Conservation (phyloP, 371 early-diverging fungal species). For the Umbelopsis sp. region DNA sequence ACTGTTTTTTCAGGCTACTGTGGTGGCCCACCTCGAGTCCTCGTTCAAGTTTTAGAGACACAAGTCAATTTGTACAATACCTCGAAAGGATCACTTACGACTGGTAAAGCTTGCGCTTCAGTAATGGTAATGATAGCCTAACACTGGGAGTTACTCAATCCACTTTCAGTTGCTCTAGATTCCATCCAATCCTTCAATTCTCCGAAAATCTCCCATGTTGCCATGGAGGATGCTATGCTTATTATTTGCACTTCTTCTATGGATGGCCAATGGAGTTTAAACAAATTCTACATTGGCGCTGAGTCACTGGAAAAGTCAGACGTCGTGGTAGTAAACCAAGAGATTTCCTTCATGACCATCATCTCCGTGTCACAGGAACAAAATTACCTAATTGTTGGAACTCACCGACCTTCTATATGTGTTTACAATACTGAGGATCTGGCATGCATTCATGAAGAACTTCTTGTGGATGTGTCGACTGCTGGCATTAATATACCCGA, state of each 20-base stretch:
- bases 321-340: background rate
- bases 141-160: background rate
- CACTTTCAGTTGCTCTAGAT: background rate
- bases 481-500: constrained; percentile 6
- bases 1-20: background rate
- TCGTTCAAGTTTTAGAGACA: background rate
- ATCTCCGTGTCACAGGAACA: background rate
- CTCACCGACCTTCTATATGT: background rate
- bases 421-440: background rate
- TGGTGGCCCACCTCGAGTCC: background rate
- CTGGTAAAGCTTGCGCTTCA: background rate
- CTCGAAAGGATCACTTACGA: background rate
- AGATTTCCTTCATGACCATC: background rate
- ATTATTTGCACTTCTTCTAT: background rate
- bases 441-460: background rate
- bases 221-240: background rate
- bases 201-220: background rate
- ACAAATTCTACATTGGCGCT: background rate
- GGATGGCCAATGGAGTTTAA: background rate
- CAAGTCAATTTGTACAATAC: background rate
- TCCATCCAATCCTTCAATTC: background rate
- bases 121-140: background rate
- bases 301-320: background rate
- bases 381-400: background rate
- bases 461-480: background rate